Evolutionary conservation across 148 eudicot genomes (phyloP).

Genomic region (Tetragonia tetragonoides): DNA sequence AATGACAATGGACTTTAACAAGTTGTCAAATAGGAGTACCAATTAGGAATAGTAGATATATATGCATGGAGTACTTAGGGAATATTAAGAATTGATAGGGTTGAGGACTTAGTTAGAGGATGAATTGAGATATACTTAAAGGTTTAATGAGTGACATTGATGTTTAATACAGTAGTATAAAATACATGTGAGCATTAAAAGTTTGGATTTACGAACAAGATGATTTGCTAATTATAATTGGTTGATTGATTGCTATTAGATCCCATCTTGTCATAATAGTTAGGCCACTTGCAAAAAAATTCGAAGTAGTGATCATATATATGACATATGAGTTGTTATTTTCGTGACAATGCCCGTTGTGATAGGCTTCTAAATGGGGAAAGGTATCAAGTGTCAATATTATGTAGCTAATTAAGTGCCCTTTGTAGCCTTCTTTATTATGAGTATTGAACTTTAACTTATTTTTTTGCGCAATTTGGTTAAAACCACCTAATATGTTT

Average conservation of each 20-base stretch:
- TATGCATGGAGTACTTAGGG: background rate
- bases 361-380: background rate
- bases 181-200: background rate
- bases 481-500: no score
- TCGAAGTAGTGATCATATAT: background rate
- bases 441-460: no score
- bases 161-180: background rate
- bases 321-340: background rate
- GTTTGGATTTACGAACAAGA: background rate
- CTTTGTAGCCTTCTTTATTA: background rate
- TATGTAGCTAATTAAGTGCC: background rate
- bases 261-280: background rate
- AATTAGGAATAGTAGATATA: no score
- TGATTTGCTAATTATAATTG: background rate
- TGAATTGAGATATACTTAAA: background rate
- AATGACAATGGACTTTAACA: no score
- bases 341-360: background rate
- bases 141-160: background rate
- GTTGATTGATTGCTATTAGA: background rate
- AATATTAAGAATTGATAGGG: no score
- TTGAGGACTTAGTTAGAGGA: no score
- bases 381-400: background rate
- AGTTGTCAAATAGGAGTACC: no score
- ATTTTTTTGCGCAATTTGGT: no score
- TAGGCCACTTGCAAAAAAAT: background rate